These are phyloP conservation scores for Alternaria sp. DNA, from an alignment of 2,329 filamentous ascomycete genomes.

Conservation along the genomic window DNA sequence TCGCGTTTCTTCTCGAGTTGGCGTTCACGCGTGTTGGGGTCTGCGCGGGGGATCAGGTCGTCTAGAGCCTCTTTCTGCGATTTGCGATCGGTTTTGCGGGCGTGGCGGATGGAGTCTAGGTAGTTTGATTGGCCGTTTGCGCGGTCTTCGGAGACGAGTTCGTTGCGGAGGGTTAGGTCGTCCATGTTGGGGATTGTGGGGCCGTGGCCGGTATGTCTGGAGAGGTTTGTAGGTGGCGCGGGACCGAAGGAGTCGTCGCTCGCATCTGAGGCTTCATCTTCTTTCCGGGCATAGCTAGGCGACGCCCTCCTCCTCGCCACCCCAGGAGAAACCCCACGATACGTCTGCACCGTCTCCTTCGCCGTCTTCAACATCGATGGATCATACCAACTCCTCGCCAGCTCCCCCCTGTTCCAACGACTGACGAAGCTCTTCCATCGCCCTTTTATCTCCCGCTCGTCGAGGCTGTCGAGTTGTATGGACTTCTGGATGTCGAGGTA, in stretches of 20 bases:
- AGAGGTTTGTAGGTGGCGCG: slow-evolving; percentile 52
- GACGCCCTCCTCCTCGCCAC: slow-evolving; percentile 25
- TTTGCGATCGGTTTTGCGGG: slow-evolving; percentile 69
- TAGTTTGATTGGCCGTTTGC: slow-evolving; percentile 57
- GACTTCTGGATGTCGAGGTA: slow-evolving; percentile 91
- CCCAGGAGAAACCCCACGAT: slow-evolving; percentile 17
- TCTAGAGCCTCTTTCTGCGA: slow-evolving; percentile 76
- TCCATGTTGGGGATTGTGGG: slow-evolving; percentile 72
- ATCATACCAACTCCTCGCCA: slow-evolving; percentile 94
- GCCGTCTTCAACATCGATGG: slow-evolving; percentile 70
- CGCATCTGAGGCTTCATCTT: slow-evolving; percentile 14
- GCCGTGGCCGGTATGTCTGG: slow-evolving; percentile 48
- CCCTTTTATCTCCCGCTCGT: slow-evolving; percentile 76
- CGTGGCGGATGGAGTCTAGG: slow-evolving; percentile 62
- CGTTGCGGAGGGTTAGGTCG: slow-evolving; percentile 72
- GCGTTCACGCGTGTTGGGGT: slow-evolving; percentile 81
- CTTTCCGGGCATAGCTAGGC: slow-evolving; percentile 19
- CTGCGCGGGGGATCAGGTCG: slow-evolving; percentile 81
- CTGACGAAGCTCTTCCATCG: slow-evolving; percentile 92
- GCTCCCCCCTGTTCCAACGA: slow-evolving; percentile 88
- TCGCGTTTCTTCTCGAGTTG: slow-evolving; percentile 84
- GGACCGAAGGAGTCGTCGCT: slow-evolving; percentile 60
- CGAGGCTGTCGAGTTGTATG: slow-evolving; percentile 70
- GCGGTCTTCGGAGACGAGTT: slow-evolving; percentile 61
- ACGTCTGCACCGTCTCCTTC: slow-evolving; percentile 42